Evolutionary conservation across 768 basidiomycete species (phyloP), one percentile per base, ranked within the genome.

Genomic region (Fomitopsis pulvina): DNA sequence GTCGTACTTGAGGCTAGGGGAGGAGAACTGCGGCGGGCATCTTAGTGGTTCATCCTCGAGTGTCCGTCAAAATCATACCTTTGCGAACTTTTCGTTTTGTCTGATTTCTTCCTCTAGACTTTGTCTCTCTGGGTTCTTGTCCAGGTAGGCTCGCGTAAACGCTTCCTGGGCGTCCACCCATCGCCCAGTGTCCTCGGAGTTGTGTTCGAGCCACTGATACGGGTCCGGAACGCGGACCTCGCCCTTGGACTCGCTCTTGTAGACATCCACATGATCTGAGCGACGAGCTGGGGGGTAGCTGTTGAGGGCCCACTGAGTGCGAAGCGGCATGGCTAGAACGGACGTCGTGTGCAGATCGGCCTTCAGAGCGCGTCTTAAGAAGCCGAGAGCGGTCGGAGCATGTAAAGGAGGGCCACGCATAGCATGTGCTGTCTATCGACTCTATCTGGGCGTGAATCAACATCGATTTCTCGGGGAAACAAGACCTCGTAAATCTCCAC

Each of bases 141-240:
- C 78, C 48, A 91, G 68, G 62, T 83, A 80, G 25, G 68, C 48
- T 29, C 77, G 73, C 14, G 83, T 84, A 57, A 76, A 81, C 8
- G 59, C 60, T 48, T 79, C 79, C 60, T 88, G 86, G 7, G 70
- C 74, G 22, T 75, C 69, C 1, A 73, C 80, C 85, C 85, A 87
- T 32, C 69, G 60, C 43, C 83, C 74, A 0, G 82, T 85, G 63
- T 90, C 85, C 16, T 75, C 66, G 24, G 75, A 72, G 55, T 81
- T 64, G 25, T 77, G 68, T 52, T 89, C 85, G 20, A 92, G 71
- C 86, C 87, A 90, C 39, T 76, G 67, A 67, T 87, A 88, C 5
- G 87, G 86, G 64, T 89, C 83, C 3, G 71, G 65, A 0, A 92
- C 80, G 32, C 67, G 68, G 34, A 89, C 82, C 47, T 79, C 60